Base-by-base conservation (phyloP, 2,329 filamentous ascomycete genomes). In the Didymella exigua region DNA sequence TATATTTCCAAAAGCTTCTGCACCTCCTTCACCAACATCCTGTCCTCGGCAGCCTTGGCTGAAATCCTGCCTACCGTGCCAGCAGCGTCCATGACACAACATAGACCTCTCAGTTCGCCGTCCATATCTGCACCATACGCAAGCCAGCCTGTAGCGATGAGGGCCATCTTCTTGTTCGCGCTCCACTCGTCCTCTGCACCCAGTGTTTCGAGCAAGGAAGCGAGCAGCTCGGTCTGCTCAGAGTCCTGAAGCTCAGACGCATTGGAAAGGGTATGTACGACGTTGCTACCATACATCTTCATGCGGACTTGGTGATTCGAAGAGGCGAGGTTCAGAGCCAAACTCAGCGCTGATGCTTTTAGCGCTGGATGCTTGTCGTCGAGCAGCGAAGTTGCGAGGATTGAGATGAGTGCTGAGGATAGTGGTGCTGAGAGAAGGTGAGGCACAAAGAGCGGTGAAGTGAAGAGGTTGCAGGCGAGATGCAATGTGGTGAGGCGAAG, bases 401-500 rank as follows among this genome's bases (percentile, higher is more conserved):
- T 80, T 1, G 89, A 86, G 24, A 93, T 78, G 0, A 85, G 79
- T 1, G 78, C 71, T 5, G 86, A 83, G 1, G 44, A 92, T 74
- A 19, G 65, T 1, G 71, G 70, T 2, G 62, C 33, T 47, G 76
- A 73, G 6, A 89, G 77, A 8, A 93, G 79, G 58, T 87, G 82
- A 2, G 85, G 81, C 0, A 86, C 80, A 66, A 89, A 96, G 0
- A 96, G 79, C 0, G 85, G 83, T 0, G 88, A 88, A 0, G 85
- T 87, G 77, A 96, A 96, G 36, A 96, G 79, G 67, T 96, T 97
- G 76, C 91, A 96, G 1, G 86, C 83, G 68, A 93, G 83, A 64
- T 97, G 93, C 19, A 96, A 77, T 0, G 91, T 89, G 14, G 96
- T 90, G 2, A 97, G 85, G 13, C 91, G 88, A 1, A 96, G 82